Base-by-base conservation (phyloP, 139 green algal species). In the Chlamydomonas sphaeroides region DNA sequence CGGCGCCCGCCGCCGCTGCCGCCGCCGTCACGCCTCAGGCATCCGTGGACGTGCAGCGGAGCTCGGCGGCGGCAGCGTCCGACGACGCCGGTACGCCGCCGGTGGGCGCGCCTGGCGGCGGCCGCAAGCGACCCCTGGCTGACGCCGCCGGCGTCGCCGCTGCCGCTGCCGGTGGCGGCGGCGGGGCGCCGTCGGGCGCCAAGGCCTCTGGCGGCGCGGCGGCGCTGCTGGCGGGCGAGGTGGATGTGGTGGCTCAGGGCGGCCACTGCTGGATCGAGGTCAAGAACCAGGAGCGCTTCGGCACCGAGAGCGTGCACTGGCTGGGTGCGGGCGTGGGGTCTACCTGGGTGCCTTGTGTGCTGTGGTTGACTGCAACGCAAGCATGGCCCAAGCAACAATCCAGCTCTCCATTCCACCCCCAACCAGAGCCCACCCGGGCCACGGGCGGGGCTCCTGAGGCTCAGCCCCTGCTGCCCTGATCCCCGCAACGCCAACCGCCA, bases 191-290 rank as follows among this genome's bases (percentile, higher is more conserved):
- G 42, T 23, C 0, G 70, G 26, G 15, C 59, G 4, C 6, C 62
- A 77, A 56, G 28, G 38, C 26, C 20, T 76, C 18, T 10, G 56
- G 75, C 57, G 69, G 45, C 48, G 80, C 39, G 68, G 72, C 20
- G 33, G 49, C 5, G 39, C 63, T 18, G 42, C 21, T 83, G 73
- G 59, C 41, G 30, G 84, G 88, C 32, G 85, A 91, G 80, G 83
- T 92, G 49, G 86, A 93, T 42, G 88, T 90, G 33, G 85, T 93
- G 21, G 83, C 81, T 15, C 69, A 88, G 53, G 70, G 68, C 10
- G 91, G 91, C 1, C 65, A 77, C 53, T 72, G 67, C 32, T 95
- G 92, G 92, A 82, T 95, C 20, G 91, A 95, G 78, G 90, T 93
- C 23, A 95, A 95, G 72, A 85, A 80, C 68, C 87, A 91, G 53